Conservation (phyloP, 2,329 filamentous ascomycete genomes). For the Hyphodiscus sp. region DNA sequence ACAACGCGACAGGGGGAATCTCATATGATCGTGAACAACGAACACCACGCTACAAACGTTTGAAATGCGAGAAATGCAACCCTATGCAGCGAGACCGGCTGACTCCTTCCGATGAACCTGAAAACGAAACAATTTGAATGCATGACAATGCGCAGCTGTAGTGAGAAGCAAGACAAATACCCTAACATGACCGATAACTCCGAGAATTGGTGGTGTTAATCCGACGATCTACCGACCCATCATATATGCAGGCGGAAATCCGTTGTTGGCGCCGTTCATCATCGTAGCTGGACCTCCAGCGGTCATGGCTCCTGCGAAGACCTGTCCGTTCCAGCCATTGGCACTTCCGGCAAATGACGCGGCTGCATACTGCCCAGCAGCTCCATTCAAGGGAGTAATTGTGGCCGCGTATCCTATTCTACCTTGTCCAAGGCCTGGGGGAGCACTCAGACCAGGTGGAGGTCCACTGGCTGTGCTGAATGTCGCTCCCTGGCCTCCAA, state of each 20-base stretch:
- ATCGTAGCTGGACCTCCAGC: slow-evolving; percentile 25
- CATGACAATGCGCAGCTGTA: slow-evolving; percentile 10
- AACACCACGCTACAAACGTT: slow-evolving; percentile 29
- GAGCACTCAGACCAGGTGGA: slow-evolving; percentile 72
- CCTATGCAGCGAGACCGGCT: slow-evolving; percentile 23
- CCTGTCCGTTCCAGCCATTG: slow-evolving; percentile 26
- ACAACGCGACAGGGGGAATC: slow-evolving; percentile 28
- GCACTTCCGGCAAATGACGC: slow-evolving; percentile 18
- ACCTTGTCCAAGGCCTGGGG: slow-evolving; percentile 58
- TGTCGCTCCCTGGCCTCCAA: slow-evolving; percentile 27
- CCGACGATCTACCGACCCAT: slow-evolving; percentile 29
- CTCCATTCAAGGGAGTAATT: slow-evolving; percentile 21
- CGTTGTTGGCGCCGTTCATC: slow-evolving; percentile 25
- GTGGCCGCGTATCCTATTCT: slow-evolving; percentile 22
- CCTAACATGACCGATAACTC: slow-evolving; percentile 15
- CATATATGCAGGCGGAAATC: slow-evolving; percentile 31
- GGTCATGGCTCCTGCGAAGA: slow-evolving; percentile 26
- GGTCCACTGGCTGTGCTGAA: slow-evolving; percentile 50
- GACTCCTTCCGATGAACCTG: slow-evolving; percentile 24
- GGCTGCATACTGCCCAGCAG: slow-evolving; percentile 19
- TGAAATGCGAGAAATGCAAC: slow-evolving; percentile 27
- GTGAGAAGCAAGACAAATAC: slow-evolving; percentile 16
- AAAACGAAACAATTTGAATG: slow-evolving; percentile 13
- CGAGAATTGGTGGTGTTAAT: slow-evolving; percentile 5
- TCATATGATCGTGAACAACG: slow-evolving; percentile 30